Evolutionary conservation across 2,329 filamentous ascomycete genomes (phyloP), one percentile per base, ranked within the genome.

Genomic region (Aureobasidium namibiae): DNA sequence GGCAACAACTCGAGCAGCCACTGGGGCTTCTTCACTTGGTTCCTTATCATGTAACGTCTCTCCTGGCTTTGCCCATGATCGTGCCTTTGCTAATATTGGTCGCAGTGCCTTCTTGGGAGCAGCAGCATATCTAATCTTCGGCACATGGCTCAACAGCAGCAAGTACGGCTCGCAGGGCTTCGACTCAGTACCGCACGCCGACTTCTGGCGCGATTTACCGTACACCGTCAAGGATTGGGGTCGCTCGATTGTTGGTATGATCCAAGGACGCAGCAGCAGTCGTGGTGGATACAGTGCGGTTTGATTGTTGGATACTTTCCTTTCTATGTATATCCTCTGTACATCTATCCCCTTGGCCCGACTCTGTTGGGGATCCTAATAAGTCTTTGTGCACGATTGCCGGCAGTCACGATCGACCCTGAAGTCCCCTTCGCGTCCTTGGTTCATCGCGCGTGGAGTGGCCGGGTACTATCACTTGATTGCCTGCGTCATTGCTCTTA

Each of bases 11-110:
- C 59, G 5, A 53, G 54, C 54, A 60, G 38, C 14, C 52, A 56
- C 69, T 97, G 92, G 94, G 94, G 94, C 1, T 94, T 96, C 78
- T 97, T 97, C 69, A 96, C 92, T 18, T 99, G 94, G 94, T 83
- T 97, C 68, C 83, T 97, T 65, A 85, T 99, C 65, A 84, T 97
- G 91, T 95, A 76, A 80, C 89, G 64, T 31, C 23, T 11, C 21
- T 41, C 23, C 44, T 42, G 5, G n/a, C 24, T 24, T 29, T 3
- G n/a, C 21, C 10, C 42, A 26, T 10, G 13, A n/a, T 36, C 14
- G 24, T 13, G 5, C 21, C 39, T 56, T 46, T 31, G 29, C 33
- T 48, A 39, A 54, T 10, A 4, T 64, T 44, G 62, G 54, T 13
- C 29, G 34, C 65, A 96, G 92, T 66, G 76, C 87, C 61, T 99